These are phyloP conservation scores for Eremothecium gossypii DNA, from an alignment of 1,139 yeast genomes.

Conservation along the genomic window DNA sequence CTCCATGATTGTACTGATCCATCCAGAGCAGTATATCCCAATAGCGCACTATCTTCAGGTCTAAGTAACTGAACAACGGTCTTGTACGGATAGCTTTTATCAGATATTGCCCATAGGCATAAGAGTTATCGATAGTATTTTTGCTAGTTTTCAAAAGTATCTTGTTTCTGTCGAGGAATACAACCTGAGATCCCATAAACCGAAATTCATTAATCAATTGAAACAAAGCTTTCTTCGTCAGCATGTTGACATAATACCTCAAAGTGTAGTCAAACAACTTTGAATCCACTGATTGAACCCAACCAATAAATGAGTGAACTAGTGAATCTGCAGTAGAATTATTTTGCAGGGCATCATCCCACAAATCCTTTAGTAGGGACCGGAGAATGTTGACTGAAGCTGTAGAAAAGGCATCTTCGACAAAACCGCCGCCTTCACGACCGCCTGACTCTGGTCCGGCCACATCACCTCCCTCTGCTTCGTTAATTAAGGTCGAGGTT, in stretches of 20 bases:
- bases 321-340: slow-evolving; percentile 72
- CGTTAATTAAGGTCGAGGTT: slow-evolving; percentile 75
- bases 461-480: slow-evolving; percentile 81
- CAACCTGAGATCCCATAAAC: slow-evolving; percentile 65
- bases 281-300: slow-evolving; percentile 79
- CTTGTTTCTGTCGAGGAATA: slow-evolving; percentile 75
- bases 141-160: slow-evolving; percentile 68
- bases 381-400: slow-evolving; percentile 67
- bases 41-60: slow-evolving; percentile 60
- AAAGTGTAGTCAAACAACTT: slow-evolving; percentile 67
- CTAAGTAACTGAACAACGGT: slow-evolving; percentile 76
- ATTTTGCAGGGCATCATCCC: slow-evolving; percentile 78
- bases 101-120: slow-evolving; percentile 86
- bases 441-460: slow-evolving; percentile 48
- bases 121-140: slow-evolving; percentile 74
- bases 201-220: slow-evolving; percentile 77
- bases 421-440: slow-evolving; percentile 37
- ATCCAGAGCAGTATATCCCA: slow-evolving; percentile 95
- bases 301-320: slow-evolving; percentile 72
- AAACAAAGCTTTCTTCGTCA: slow-evolving; percentile 73
- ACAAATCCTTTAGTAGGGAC: slow-evolving; percentile 76
- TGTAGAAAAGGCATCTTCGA: slow-evolving; percentile 72
- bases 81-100: slow-evolving; percentile 71
- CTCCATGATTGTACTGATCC: slow-evolving; percentile 86
- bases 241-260: slow-evolving; percentile 79